Evolutionary conservation across 371 early-diverging fungal genomes (phyloP).

Genomic region (Saksenaea oblongispora): DNA sequence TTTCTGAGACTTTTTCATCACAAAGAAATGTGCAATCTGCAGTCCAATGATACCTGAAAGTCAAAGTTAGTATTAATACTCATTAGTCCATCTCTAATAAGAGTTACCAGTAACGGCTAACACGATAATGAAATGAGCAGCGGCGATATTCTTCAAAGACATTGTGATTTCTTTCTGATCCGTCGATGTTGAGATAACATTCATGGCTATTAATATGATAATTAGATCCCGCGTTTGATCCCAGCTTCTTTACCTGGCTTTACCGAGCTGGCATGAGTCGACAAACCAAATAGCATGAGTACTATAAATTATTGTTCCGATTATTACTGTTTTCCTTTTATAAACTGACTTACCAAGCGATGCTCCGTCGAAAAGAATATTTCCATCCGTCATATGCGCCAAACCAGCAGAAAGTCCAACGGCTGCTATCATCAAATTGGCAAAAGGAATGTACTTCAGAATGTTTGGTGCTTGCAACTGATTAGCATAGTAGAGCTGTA

Average conservation of each 20-base stretch:
- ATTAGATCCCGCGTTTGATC: neutral
- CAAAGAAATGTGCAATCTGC: slow-evolving; percentile 45
- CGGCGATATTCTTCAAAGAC: slow-evolving; percentile 47
- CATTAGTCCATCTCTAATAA: neutral
- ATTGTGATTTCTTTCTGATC: slow-evolving; percentile 27
- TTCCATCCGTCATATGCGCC: slow-evolving; percentile 46
- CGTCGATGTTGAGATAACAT: slow-evolving; percentile 18
- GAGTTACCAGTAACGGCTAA: slow-evolving; percentile 45
- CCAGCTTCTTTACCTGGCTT: slow-evolving; percentile 37
- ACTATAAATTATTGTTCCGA: slow-evolving; percentile 14
- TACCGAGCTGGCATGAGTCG: slow-evolving; percentile 48
- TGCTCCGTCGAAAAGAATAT: slow-evolving; percentile 52
- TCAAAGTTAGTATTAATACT: neutral
- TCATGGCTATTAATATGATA: slow-evolving; percentile 12
- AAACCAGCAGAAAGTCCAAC: slow-evolving; percentile 50
- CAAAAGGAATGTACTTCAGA: slow-evolving; percentile 49
- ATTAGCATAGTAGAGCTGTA: slow-evolving; percentile 41
- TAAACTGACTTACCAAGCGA: slow-evolving; percentile 36
- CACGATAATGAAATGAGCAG: slow-evolving; percentile 50
- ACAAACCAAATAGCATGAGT: slow-evolving; percentile 47
- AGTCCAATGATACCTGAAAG: slow-evolving; percentile 40
- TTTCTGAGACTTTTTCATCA: slow-evolving; percentile 35
- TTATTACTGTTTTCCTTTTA: neutral
- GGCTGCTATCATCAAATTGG: slow-evolving; percentile 46
- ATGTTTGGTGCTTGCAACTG: slow-evolving; percentile 44